A percentile compares a stretch with the other conserved stretches of the same genome.
Conservation (phyloP, 441 rosid genomes). For the Aleurites moluccanus region DNA sequence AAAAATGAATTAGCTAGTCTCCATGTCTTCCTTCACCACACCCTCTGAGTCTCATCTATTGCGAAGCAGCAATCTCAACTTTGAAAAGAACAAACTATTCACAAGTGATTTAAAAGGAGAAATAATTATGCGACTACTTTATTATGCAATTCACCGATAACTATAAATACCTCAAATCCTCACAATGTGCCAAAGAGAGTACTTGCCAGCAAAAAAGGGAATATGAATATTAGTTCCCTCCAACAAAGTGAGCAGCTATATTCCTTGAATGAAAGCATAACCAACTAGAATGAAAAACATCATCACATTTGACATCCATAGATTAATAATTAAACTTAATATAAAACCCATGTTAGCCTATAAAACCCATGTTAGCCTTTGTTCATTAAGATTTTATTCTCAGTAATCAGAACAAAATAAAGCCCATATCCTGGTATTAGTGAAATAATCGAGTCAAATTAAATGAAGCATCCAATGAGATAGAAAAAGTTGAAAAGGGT, state of each 20-base stretch:
- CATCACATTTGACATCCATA: neutral
- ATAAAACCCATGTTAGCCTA: neutral
- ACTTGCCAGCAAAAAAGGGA: slow-evolving; percentile 58
- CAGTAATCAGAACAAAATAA: neutral
- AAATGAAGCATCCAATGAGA: neutral
- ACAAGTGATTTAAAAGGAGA: neutral
- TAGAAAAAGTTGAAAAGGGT: neutral
- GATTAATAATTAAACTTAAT: neutral
- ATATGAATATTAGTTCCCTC: neutral
- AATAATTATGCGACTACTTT: neutral
- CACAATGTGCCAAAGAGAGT: slow-evolving; percentile 83
- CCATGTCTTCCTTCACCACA: no score
- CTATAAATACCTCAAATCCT: slow-evolving; percentile 75
- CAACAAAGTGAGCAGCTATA: neutral
- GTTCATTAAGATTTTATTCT: neutral
- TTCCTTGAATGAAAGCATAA: neutral
- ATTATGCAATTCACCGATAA: neutral
- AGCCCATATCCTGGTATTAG: neutral
- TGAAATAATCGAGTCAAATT: neutral
- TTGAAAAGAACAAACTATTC: neutral
- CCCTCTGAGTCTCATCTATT: no score
- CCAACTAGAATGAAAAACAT: neutral
- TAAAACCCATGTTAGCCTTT: neutral
- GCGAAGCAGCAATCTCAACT: no score
- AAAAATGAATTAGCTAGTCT: no score